Conservation (phyloP, 176 grass and related monocot species). For the Miscanthus lutarioriparius region DNA sequence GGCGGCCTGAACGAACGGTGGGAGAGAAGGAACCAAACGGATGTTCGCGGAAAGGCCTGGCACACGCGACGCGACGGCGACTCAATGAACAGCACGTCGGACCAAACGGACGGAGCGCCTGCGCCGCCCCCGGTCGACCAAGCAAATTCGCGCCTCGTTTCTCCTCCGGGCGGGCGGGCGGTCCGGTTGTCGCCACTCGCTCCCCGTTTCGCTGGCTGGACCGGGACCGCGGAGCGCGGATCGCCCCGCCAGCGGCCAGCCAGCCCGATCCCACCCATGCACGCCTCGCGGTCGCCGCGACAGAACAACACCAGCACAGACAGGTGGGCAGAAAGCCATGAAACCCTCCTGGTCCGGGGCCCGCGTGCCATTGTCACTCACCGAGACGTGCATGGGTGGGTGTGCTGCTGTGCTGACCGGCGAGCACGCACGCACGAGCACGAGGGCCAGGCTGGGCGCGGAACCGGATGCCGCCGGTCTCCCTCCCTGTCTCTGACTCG, state of each 20-base stretch:
- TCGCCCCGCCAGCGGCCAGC: background rate
- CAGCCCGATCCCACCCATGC: background rate
- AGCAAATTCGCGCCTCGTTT: background rate
- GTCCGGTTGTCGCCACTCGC: background rate
- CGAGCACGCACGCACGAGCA: background rate
- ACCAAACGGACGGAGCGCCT: too few relatives aligned
- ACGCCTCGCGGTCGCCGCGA: background rate
- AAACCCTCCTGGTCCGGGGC: background rate
- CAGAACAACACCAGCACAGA: background rate
- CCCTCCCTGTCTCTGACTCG: background rate
- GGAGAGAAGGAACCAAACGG: background rate
- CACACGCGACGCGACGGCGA: background rate
- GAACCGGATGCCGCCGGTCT: slow-evolving; percentile 35
- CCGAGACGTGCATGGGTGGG: too few relatives aligned
- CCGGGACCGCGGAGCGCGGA: background rate
- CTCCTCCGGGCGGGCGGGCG: background rate
- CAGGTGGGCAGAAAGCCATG: slow-evolving; percentile 6
- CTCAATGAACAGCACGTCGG: background rate
- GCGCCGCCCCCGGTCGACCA: background rate
- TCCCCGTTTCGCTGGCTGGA: background rate
- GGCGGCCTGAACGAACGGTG: too few relatives aligned
- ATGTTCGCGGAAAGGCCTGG: background rate
- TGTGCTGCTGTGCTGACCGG: background rate
- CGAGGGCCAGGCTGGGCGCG: slow-evolving; percentile 20
- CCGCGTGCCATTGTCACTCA: background rate